phyloP scores from a whole-genome alignment of 371 early-diverging fungal species.

The Entomophthora muscae region DNA sequence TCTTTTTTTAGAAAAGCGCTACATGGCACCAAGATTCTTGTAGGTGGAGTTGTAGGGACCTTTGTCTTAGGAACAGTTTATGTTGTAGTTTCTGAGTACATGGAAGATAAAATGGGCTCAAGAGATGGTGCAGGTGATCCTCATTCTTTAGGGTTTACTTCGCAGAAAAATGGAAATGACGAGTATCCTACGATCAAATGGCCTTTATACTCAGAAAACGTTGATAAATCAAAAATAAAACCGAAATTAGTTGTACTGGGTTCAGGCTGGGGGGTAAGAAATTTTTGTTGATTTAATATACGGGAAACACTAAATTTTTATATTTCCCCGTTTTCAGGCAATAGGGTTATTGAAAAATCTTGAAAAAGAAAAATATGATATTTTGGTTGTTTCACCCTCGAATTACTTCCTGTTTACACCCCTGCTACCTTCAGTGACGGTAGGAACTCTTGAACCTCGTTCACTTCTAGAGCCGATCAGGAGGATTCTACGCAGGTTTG shows the following conservation, averaged over 20 bases:
- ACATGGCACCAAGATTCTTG: not conserved
- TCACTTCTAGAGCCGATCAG: slow-evolving; percentile 56
- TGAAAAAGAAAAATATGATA: slow-evolving; percentile 50
- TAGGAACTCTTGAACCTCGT: slow-evolving; percentile 66
- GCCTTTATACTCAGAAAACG: not conserved
- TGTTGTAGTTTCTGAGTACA: slow-evolving; percentile 8
- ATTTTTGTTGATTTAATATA: not conserved
- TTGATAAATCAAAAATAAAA: slow-evolving; percentile 14
- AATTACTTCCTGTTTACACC: slow-evolving; percentile 83
- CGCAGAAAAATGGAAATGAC: not conserved
- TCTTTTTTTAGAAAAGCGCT: not conserved
- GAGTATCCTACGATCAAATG: not conserved
- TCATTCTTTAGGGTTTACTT: slow-evolving; percentile 6
- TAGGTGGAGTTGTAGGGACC: not conserved
- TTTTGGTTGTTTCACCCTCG: slow-evolving; percentile 47
- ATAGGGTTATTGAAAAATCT: slow-evolving; percentile 36
- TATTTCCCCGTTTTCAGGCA: not conserved
- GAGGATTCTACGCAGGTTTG: slow-evolving; percentile 24
- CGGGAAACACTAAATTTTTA: not conserved
- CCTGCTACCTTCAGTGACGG: slow-evolving; percentile 53
- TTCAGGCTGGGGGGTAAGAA: slow-evolving; percentile 48
- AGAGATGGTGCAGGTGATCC: not conserved
- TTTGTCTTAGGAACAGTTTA: not conserved
- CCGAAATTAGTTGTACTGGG: slow-evolving; percentile 56
- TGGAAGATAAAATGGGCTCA: slow-evolving; percentile 2